phyloP scores from a whole-genome alignment of 805 yeast species.

The Cyberlindnera lachancei region DNA sequence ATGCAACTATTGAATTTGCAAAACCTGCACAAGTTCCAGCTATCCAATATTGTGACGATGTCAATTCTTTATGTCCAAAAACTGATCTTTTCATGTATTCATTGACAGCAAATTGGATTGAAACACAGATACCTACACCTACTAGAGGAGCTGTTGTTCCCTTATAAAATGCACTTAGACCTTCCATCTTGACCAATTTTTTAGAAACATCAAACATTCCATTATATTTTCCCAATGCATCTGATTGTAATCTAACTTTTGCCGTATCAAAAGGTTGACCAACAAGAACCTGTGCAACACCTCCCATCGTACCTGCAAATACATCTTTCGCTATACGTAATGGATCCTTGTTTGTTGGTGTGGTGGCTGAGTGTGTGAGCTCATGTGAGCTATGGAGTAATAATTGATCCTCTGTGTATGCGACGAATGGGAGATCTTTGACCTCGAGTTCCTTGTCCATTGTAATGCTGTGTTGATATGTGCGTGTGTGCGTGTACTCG shows the following conservation, averaged over 20 bases:
- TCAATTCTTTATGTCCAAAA: slow-evolving; percentile 26
- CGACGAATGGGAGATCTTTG: no score
- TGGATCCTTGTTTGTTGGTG: slow-evolving; percentile 11
- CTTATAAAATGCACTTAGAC: slow-evolving; percentile 78
- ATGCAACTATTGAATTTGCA: slow-evolving; percentile 80
- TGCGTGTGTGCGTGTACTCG: no score
- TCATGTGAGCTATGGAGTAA: no score
- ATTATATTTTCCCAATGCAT: slow-evolving; percentile 65
- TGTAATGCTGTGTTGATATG: no score
- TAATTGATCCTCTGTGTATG: no score
- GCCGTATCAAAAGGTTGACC: slow-evolving; percentile 97
- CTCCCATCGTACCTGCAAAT: slow-evolving; percentile 87
- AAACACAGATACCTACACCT: slow-evolving; percentile 95
- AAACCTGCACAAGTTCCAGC: slow-evolving; percentile 90
- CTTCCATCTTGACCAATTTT: slow-evolving; percentile 69
- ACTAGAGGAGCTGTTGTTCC: slow-evolving; percentile 90
- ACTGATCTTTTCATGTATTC: slow-evolving; percentile 87
- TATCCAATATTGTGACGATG: slow-evolving; percentile 61
- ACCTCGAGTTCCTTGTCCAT: no score
- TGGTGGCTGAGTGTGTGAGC: no score
- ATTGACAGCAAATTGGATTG: slow-evolving; percentile 91
- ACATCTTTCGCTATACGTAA: slow-evolving; percentile 21
- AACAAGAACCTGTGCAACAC: slow-evolving; percentile 88
- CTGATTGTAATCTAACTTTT: slow-evolving; percentile 86
- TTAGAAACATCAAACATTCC: slow-evolving; percentile 78